A percentile compares a stretch with the other conserved stretches of the same genome.
Conservation (phyloP, 2,329 filamentous ascomycete species). For the Aspergillus costaricaensis region DNA sequence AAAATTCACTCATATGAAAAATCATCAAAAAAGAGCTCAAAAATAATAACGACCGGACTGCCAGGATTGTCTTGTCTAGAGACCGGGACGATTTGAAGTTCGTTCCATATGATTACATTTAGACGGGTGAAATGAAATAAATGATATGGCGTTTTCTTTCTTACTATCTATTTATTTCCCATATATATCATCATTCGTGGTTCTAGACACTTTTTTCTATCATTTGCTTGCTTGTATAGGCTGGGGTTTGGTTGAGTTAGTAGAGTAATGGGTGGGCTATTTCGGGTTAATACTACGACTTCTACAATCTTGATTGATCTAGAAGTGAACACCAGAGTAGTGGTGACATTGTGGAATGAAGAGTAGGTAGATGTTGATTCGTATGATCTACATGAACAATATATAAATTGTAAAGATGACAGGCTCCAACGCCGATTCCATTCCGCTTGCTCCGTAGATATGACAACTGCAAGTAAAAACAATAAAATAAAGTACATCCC, state of each 20-base stretch:
- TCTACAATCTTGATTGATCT: no score
- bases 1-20: no score
- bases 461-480: not conserved
- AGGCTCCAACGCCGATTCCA: not conserved
- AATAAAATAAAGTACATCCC: conserved; percentile 10
- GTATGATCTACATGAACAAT: not conserved
- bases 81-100: not conserved
- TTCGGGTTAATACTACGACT: no score
- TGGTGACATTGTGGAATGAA: no score
- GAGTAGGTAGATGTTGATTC: not conserved
- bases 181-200: no score
- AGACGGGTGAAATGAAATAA: conserved; percentile 5
- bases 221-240: no score
- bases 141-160: not conserved
- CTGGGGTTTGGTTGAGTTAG: no score
- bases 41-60: not conserved
- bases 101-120: not conserved
- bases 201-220: no score
- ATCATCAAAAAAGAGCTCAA: not conserved
- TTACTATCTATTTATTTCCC: not conserved
- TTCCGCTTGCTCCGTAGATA: not conserved
- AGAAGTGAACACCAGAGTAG: no score
- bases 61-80: not conserved
- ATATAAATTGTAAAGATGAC: not conserved
- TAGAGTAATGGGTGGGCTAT: no score